Evolutionary conservation across 805 yeast genomes (phyloP), one percentile per base, ranked within the genome.

Genomic region (Saccharomycopsis fibuligera): DNA sequence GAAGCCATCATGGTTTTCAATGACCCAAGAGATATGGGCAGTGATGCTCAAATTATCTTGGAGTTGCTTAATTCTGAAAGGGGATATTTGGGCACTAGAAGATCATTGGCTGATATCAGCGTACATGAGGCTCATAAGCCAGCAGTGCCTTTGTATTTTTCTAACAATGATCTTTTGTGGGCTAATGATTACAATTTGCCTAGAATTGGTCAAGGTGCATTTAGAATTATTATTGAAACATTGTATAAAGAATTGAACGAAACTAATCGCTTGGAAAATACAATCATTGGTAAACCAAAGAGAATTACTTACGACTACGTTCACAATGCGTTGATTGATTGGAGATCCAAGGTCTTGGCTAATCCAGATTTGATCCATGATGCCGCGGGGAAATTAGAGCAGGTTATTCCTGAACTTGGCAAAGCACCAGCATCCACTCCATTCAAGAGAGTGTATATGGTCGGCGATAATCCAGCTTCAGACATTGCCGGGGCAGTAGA

Each of bases 401-500:
- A 69, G 47, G 54, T 61, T 17, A 56, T 69, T 16, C 85, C 85
- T 1, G 60, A 58, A 19, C 63, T 81, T 47, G 74, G 76, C 25
- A 57, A 56, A n/a, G 55, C 72, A 2, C 74, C 75, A 4, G 48
- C 46, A 3, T 17, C 53, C 2, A 57, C 74, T 0, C 79, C 76
- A n/a, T 71, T 84, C 57, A 67, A 70, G 33, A 65, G 74, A n/a
- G 83, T 93, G 1, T 90, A 74, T 66, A 93, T 93, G 99, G 87
- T 93, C 31, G 99, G 99, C 25, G 99, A 93, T 66, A 93, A 93
- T 63, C 98, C 97, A 3, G 93, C 83, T 25, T 78, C 89, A 44
- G 99, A 93, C 62, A 93, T 93, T 47, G 73, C 74, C 48, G 99
- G 99, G 0, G 99, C 96, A 4, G 82, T 84, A 57, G 68, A 70